phyloP scores from a whole-genome alignment of 225 moss, liverwort and hornwort genomes.

The Anthoceros angustus region DNA sequence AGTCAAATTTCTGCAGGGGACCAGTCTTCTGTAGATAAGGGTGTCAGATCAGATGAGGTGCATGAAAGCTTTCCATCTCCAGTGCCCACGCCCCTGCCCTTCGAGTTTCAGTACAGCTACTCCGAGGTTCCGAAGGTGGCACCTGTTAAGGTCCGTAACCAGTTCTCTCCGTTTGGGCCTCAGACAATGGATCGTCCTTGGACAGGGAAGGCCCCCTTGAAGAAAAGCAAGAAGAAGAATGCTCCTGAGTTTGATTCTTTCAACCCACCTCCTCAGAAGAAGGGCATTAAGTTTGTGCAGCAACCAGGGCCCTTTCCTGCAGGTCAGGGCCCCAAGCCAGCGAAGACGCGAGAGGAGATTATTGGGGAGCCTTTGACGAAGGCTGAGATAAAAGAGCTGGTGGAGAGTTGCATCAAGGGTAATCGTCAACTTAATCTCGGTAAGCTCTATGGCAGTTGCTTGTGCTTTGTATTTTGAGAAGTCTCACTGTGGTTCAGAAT shows the following conservation, averaged over 20 bases:
- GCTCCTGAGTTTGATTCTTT: conserved; percentile 70
- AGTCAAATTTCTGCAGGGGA: too few species aligned
- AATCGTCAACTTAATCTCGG: conserved; percentile 78
- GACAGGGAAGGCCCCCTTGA: conserved; percentile 75
- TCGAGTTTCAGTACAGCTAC: conserved; percentile 63
- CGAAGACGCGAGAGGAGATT: conserved; percentile 57
- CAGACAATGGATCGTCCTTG: conserved; percentile 64
- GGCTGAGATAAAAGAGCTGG: conserved; percentile 51
- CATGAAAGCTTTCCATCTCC: background rate
- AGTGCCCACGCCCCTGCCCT: background rate
- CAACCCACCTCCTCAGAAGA: conserved; percentile 75
- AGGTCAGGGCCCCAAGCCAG: conserved; percentile 48
- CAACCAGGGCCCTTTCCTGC: conserved; percentile 62
- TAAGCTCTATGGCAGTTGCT: conserved; percentile 7
- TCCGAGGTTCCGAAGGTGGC: conserved; percentile 52
- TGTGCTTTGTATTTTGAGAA: conserved; percentile 2
- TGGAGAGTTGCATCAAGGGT: conserved; percentile 36
- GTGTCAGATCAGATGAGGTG: too few species aligned
- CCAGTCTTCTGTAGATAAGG: too few species aligned
- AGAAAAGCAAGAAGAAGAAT: conserved; percentile 61
- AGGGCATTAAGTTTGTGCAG: conserved; percentile 79
- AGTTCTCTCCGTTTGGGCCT: conserved; percentile 88
- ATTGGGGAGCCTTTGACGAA: conserved; percentile 49
- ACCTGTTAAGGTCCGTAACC: conserved; percentile 62
- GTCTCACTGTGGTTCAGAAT: conserved; percentile 7